Base-by-base conservation (phyloP, 306 rosid genomes). In the Trichosanthes truncata region DNA sequence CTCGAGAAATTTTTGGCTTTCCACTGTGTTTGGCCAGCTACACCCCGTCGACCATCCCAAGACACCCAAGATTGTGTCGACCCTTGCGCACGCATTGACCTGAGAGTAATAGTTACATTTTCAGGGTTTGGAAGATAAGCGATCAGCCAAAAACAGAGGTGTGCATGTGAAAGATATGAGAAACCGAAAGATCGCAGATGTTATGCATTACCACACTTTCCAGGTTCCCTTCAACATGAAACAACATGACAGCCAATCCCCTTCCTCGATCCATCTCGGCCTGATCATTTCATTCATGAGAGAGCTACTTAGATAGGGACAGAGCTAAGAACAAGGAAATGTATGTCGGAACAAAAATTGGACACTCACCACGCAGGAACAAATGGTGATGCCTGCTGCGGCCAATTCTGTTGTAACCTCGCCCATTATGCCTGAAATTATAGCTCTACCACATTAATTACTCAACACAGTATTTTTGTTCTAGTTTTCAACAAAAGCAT, bases 31-130 rank as follows among this genome's bases (percentile, higher is more conserved):
- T 26, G 93, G 92, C 94, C 96, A 93, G 89, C 98, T 96, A 90
- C 99, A 96, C 81, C 99, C 99, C 10, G 90, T 87, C 46, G 99
- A 93, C 98, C 99, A 96, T 76, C 94, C 98, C 91, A 96, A 85
- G 59, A 93, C 98, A 45, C 98, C 98, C 26, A 86, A 82, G 81
- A 90, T 84, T 36, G 76, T 76, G 81, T 96, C 99, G 77, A 96
- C 77, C 80, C 86, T 87, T 10, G 89, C 84, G 81, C 98, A 88
- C 49, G 96, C 89, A 68, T 46, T 78, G 59, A 88, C 94, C 99
- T 96, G 92, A 60, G 80, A 78, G 21, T 5, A 31, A 29, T 35
- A 20, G 78, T 74, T 33, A 29, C 3, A n/a, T 74, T 51, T 31
- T 74, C 63, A 74, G 78, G 29, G 48, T 52, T 74, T 3, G 4